Conservation (phyloP, 495 filamentous ascomycete genomes). For the Hyaloscypha hepaticicola region DNA sequence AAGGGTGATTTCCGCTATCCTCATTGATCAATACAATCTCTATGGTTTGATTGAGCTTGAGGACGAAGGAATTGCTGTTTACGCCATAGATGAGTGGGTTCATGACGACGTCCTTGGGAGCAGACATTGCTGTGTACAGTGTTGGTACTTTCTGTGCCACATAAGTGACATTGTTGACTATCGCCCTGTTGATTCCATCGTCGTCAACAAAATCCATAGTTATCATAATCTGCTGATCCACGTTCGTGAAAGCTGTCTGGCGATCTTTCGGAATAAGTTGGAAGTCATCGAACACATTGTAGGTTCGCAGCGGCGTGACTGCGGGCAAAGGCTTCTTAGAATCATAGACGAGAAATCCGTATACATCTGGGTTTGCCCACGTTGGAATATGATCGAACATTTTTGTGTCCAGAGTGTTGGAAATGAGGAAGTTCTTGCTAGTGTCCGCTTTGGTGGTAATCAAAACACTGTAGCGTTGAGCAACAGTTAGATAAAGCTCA, state of each 20-base stretch:
- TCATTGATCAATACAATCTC: conserved; percentile 79
- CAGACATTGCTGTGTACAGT: conserved; percentile 68
- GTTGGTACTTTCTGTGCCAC: conserved; percentile 71
- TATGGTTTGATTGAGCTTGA: conserved; percentile 63
- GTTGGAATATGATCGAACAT: conserved; percentile 1
- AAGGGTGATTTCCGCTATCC: conserved; percentile 57
- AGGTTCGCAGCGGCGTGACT: not conserved
- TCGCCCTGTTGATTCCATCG: conserved; percentile 36
- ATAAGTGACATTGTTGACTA: conserved; percentile 76
- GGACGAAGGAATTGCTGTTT: conserved; percentile 63
- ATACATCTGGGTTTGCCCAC: conserved; percentile 1
- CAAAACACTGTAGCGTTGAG: conserved; percentile 42
- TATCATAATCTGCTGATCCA: conserved; percentile 5
- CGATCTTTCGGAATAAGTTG: not conserved
- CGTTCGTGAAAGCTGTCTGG: not conserved
- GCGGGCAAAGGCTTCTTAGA: not conserved
- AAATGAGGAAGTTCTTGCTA: conserved; percentile 5
- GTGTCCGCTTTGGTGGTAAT: conserved; percentile 47
- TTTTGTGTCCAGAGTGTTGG: conserved; percentile 48
- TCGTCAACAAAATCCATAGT: not conserved
- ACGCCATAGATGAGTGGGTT: conserved; percentile 65
- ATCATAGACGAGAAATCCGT: conserved; percentile 10
- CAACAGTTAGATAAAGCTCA: conserved; percentile 52
- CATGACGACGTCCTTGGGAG: conserved; percentile 46
- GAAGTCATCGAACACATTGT: not conserved